Base-by-base conservation (phyloP, 192 early-diverging fungal genomes). In the Backusella morwellensis region DNA sequence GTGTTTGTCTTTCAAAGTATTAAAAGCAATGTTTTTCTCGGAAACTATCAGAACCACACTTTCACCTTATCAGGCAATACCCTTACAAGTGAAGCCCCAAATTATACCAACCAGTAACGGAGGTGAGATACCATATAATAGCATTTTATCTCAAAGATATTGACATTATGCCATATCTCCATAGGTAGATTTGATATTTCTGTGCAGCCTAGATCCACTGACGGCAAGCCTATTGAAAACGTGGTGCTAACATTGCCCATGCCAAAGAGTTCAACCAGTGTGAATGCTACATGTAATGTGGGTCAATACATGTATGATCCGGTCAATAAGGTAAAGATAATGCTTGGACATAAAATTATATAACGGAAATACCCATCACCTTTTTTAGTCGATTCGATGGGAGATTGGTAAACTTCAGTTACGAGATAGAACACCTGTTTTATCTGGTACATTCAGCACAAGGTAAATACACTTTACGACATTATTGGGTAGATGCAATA, bases 251-350 rank as follows among this genome's bases (percentile, higher is more conserved):
- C 85, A 7, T 77, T 94, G 75, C 92, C 93, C 0, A 78, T 88
- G 52, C 80, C 80, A 36, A 88, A 92, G 72, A 81, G 86, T 9
- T 82, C 87, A 4, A 86, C 87, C 0, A 87, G 84, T 52, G 76
- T 92, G 36, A 88, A 89, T 73, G 88, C 91, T 5, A 88, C 82
- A 36, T 90, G 89, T 73, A 90, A 87, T 84, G 78, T 86, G 21
- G 93, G 93, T 1, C 83, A 89, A 19, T 89, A 90, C 68, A 87
- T 89, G 76, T 94, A 89, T 81, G 93, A 94, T 79, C 92, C 89
- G 34, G 90, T 90, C 6, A 85, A 88, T 32, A 89, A 90, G 76
- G 84, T 88, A 69, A 76, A 26, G 12, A 8, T 40, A 63, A 29
- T 14, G 4, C 11, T 21, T 14, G 9, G 11, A 32, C 34, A 66